These are phyloP conservation scores for Entamoeba dispar DNA, from an alignment of 208 protist genomes.

Conservation along the genomic window DNA sequence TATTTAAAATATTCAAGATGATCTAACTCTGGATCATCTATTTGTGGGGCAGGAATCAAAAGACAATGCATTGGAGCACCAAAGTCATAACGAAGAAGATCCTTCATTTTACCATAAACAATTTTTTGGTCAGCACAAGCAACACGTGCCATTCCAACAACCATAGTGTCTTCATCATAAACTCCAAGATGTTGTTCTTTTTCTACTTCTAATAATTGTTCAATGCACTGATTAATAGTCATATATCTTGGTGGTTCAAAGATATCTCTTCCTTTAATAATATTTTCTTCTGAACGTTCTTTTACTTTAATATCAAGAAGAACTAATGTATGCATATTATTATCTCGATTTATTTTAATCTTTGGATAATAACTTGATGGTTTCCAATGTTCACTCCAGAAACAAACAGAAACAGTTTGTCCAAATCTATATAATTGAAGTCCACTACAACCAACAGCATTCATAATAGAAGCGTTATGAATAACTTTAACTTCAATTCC, in stretches of 20 bases:
- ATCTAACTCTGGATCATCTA: neutral
- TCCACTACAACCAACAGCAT: conserved; percentile 82
- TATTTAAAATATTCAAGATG: neutral
- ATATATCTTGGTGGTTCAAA: conserved; percentile 93
- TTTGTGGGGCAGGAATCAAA: conserved; percentile 46
- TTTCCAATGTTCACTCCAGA: conserved; percentile 81
- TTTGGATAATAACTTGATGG: conserved; percentile 86
- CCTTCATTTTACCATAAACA: conserved; percentile 59
- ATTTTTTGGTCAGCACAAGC: conserved; percentile 66
- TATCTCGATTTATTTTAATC: conserved; percentile 56
- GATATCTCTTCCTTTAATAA: conserved; percentile 59
- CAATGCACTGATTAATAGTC: conserved; percentile 72
- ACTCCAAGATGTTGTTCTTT: conserved; percentile 40
- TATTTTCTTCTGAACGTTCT: conserved; percentile 76
- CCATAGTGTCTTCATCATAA: conserved; percentile 44
- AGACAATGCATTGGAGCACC: conserved; percentile 81
- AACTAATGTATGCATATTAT: conserved; percentile 86
- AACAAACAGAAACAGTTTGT: conserved; percentile 72
- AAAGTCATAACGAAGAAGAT: conserved; percentile 71
- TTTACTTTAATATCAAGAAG: conserved; percentile 91
- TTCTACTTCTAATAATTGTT: conserved; percentile 77
- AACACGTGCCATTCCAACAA: conserved; percentile 76
- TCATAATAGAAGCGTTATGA: conserved; percentile 98
- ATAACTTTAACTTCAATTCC: conserved; percentile 58
- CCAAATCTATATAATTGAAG: conserved; percentile 95